Percentiles rank a stretch among this genome's conserved stretches.
phyloP scores from a whole-genome alignment of 169 alveolate species.

The Cryptosporidium xiaoi region DNA sequence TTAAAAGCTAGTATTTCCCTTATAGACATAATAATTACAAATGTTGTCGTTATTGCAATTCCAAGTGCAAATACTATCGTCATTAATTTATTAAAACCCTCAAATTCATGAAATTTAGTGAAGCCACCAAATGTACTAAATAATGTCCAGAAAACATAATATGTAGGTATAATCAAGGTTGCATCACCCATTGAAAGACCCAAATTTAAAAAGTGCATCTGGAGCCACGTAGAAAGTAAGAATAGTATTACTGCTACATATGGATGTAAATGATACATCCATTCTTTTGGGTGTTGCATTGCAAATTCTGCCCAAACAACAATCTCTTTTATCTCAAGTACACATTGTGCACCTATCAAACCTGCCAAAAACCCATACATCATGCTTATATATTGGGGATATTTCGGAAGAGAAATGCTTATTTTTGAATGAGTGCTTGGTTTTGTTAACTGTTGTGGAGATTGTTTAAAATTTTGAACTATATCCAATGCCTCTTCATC shows the following conservation, averaged over 20 bases:
- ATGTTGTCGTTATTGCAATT: slow-evolving; percentile 51
- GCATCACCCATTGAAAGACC: slow-evolving; percentile 87
- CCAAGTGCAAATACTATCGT: slow-evolving; percentile 41
- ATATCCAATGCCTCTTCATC: slow-evolving; percentile 63
- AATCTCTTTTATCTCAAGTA: slow-evolving; percentile 85
- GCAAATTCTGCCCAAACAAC: slow-evolving; percentile 81
- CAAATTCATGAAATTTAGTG: slow-evolving; percentile 85
- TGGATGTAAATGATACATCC: slow-evolving; percentile 81
- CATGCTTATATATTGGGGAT: slow-evolving; percentile 81
- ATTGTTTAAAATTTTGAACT: not conserved
- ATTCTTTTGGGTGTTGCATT: slow-evolving; percentile 32
- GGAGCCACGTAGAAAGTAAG: slow-evolving; percentile 82
- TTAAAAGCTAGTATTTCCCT: slow-evolving; percentile 73
- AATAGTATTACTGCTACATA: slow-evolving; percentile 82
- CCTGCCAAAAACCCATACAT: slow-evolving; percentile 87
- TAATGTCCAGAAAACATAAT: slow-evolving; percentile 86
- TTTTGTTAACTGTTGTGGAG: slow-evolving; percentile 15
- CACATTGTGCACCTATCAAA: slow-evolving; percentile 85
- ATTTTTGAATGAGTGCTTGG: slow-evolving; percentile 53
- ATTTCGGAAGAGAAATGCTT: slow-evolving; percentile 67
- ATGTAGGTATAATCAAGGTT: slow-evolving; percentile 85
- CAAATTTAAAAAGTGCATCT: slow-evolving; percentile 84
- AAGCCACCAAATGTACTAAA: slow-evolving; percentile 88
- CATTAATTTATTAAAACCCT: slow-evolving; percentile 77
- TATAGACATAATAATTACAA: slow-evolving; percentile 64